These are phyloP conservation scores for Scedosporium apiospermum DNA, from an alignment of 2,329 filamentous ascomycete genomes.

Conservation along the genomic window DNA sequence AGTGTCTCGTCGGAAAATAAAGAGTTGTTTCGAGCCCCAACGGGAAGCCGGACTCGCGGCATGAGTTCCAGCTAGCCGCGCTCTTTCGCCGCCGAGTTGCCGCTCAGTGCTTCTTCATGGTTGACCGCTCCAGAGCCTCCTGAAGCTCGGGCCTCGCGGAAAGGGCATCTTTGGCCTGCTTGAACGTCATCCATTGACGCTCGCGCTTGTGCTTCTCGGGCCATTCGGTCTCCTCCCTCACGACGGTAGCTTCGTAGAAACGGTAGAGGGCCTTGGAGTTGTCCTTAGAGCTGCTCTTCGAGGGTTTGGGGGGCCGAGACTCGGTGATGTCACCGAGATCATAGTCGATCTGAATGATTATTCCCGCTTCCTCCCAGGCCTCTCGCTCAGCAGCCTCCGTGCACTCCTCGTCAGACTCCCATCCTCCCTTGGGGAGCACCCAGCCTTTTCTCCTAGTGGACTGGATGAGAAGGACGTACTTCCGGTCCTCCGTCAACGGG, in stretches of 20 bases:
- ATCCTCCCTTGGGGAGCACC: constrained; percentile 96
- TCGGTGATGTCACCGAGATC: constrained; percentile 84
- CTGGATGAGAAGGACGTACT: constrained; percentile 85
- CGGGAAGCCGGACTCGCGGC: too few species aligned
- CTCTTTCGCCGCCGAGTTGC: neutral
- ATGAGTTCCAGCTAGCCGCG: too few species aligned
- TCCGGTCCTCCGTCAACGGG: constrained; percentile 76
- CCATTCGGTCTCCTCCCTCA: constrained; percentile 78
- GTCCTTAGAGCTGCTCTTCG: constrained; percentile 60
- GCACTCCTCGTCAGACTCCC: constrained; percentile 89
- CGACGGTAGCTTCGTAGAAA: constrained; percentile 83
- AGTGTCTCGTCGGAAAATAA: too few species aligned
- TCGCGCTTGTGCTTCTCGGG: constrained; percentile 88
- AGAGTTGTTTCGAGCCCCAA: too few species aligned
- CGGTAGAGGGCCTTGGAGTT: constrained; percentile 57
- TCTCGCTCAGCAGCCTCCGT: constrained; percentile 79
- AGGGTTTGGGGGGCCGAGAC: constrained; percentile 70
- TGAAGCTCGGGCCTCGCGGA: constrained; percentile 74
- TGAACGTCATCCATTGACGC: constrained; percentile 81
- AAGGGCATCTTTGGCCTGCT: constrained; percentile 70
- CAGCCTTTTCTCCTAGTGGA: constrained; percentile 84
- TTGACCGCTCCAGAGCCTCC: constrained; percentile 76
- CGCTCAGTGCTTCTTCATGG: constrained; percentile 39
- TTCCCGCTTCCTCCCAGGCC: constrained; percentile 97
- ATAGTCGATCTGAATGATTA: constrained; percentile 72